Percentiles rank a stretch among this genome's conserved stretches.
Conservation (phyloP, 176 grass and related monocot genomes). For the Aegilops umbellulata region DNA sequence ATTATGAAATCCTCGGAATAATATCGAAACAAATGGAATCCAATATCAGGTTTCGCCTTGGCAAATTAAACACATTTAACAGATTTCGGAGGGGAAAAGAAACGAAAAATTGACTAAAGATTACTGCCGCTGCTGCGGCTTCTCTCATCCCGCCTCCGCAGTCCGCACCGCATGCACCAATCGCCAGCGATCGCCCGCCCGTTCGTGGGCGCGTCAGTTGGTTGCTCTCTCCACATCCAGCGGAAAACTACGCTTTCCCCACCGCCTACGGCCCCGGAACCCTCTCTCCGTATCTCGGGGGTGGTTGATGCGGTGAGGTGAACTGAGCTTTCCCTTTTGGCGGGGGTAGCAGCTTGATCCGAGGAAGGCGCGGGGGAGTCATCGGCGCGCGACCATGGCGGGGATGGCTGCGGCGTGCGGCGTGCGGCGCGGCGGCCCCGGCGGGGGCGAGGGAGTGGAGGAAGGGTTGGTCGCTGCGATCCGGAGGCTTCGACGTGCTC, state of each 20-base stretch:
- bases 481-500: conserved; percentile 60
- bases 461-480: conserved; percentile 80
- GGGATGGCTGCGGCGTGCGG: conserved; percentile 19
- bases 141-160: conserved; percentile 16
- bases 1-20: no score
- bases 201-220: background rate
- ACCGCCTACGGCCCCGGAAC: background rate
- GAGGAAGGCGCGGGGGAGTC: background rate
- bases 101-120: no score
- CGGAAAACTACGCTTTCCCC: conserved; percentile 37
- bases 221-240: conserved; percentile 41
- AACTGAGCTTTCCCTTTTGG: background rate
- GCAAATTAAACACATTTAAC: no score
- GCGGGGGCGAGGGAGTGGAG: conserved; percentile 56
- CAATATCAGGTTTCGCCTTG: no score
- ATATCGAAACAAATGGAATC: no score
- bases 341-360: background rate
- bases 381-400: conserved; percentile 14
- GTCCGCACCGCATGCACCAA: conserved; percentile 14
- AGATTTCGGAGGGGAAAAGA: no score
- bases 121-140: background rate
- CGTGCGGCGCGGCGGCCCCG: conserved; percentile 33
- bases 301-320: background rate
- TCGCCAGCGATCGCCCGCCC: background rate
- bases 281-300: background rate